phyloP scores from a whole-genome alignment of 352 stramenopile genomes.

The Saprolegnia diclina region DNA sequence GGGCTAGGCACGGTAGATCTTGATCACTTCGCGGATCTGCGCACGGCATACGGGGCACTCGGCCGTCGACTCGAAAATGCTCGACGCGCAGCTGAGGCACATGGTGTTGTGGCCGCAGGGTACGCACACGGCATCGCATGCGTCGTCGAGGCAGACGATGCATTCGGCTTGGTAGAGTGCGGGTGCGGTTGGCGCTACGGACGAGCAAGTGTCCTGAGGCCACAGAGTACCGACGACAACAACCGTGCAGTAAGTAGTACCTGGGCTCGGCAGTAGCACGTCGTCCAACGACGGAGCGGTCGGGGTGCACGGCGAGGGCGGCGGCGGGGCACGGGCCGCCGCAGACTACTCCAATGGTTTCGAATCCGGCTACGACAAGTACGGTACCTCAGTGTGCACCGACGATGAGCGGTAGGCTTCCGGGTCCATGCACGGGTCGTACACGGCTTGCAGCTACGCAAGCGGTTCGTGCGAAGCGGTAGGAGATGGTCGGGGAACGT shows the following conservation, averaged over 20 bases:
- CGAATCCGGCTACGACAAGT: background rate
- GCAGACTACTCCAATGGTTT: slow-evolving; percentile 1
- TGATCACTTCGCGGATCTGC: slow-evolving; percentile 66
- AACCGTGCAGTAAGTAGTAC: too few relatives aligned
- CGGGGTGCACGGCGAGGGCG: background rate
- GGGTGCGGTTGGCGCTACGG: background rate
- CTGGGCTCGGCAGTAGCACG: background rate
- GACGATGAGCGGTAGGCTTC: background rate
- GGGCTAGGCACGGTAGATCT: slow-evolving; percentile 57
- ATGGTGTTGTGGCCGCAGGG: slow-evolving; percentile 81
- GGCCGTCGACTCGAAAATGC: slow-evolving; percentile 56
- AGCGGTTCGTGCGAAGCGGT: background rate
- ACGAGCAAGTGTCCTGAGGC: too few relatives aligned
- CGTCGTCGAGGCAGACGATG: slow-evolving; percentile 76
- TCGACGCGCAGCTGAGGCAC: slow-evolving; percentile 68
- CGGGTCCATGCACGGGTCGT: background rate
- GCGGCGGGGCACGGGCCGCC: background rate
- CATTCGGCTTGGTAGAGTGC: slow-evolving; percentile 39
- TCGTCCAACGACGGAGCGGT: background rate
- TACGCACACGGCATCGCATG: slow-evolving; percentile 66
- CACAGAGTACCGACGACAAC: background rate
- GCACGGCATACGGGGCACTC: slow-evolving; percentile 75
- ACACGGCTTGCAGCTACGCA: background rate
- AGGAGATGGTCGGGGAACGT: background rate
- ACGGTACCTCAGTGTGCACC: too few relatives aligned